These are phyloP conservation scores for Fusarium stilboides DNA, from an alignment of 2,329 filamentous ascomycete genomes.

Conservation along the genomic window DNA sequence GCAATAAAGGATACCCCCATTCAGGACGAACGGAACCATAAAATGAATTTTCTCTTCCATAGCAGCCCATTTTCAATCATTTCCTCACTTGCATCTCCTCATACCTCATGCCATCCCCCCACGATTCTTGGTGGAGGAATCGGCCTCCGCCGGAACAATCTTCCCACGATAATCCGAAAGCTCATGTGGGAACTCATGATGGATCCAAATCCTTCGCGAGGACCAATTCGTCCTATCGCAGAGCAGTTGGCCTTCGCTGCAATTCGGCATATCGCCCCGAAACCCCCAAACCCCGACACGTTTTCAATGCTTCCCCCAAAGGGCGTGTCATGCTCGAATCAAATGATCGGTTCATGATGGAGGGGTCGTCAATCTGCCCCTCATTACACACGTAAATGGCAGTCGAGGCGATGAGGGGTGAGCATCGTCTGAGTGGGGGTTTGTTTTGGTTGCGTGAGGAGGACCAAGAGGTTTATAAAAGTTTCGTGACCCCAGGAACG, in stretches of 20 bases:
- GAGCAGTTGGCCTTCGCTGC: conserved; percentile 18
- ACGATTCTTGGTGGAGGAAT: conserved; percentile 47
- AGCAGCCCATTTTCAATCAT: neutral
- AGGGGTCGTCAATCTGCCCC: conserved; percentile 35
- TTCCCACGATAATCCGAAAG: conserved; percentile 46
- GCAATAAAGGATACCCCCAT: conserved; percentile 26
- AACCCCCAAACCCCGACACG: conserved; percentile 45
- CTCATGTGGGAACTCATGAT: conserved; percentile 44
- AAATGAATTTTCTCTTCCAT: neutral
- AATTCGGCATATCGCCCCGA: conserved; percentile 29
- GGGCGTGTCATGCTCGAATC: conserved; percentile 17
- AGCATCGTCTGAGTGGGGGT: conserved; percentile 39
- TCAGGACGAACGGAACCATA: conserved; percentile 6
- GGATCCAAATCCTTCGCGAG: conserved; percentile 19
- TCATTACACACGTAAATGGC: conserved; percentile 28
- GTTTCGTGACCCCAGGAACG: conserved; percentile 2
- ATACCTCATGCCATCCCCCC: conserved; percentile 27
- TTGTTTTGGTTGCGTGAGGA: conserved; percentile 15
- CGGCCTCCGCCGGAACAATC: conserved; percentile 39
- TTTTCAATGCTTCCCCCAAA: conserved; percentile 32
- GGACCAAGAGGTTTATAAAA: conserved; percentile 36
- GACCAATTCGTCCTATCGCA: conserved; percentile 34
- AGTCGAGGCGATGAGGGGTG: conserved; percentile 31
- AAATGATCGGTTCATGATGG: conserved; percentile 23
- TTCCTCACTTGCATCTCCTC: neutral